Evolutionary conservation across 306 rosid species (phyloP).

Genomic region (Sicyos edulis): DNA sequence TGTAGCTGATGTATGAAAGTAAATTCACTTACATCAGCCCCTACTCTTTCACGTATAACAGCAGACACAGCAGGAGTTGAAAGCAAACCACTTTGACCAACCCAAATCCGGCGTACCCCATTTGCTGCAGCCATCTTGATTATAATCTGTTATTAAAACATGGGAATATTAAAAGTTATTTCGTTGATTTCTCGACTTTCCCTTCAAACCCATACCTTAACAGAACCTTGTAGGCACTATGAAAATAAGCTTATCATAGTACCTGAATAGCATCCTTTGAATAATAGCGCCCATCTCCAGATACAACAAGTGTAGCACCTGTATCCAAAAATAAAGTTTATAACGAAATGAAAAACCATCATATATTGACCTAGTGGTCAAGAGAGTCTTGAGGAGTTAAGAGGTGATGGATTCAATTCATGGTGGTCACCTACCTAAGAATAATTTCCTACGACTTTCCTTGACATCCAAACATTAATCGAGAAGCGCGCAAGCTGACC

Average conservation of each 20-base stretch:
- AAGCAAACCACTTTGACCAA: constrained; percentile 91
- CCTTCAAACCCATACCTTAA: not conserved
- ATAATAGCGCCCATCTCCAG: constrained; percentile 97
- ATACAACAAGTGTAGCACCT: constrained; percentile 93
- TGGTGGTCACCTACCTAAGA: too few species aligned
- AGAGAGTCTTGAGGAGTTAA: too few species aligned
- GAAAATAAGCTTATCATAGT: constrained; percentile 7
- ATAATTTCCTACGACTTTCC: too few species aligned
- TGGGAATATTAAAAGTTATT: not conserved
- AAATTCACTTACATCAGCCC: constrained; percentile 57
- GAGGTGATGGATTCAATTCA: too few species aligned
- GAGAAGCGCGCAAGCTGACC: too few species aligned
- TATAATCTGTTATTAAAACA: constrained; percentile 54
- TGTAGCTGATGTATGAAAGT: constrained; percentile 9
- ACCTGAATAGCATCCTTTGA: constrained; percentile 98
- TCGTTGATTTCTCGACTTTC: not conserved
- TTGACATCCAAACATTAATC: too few species aligned
- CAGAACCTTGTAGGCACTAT: not conserved
- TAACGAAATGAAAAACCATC: too few species aligned
- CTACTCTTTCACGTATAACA: constrained; percentile 93
- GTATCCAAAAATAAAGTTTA: constrained; percentile 15
- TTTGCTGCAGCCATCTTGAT: constrained; percentile 88
- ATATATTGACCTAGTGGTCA: too few species aligned
- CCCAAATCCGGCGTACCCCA: constrained; percentile 87
- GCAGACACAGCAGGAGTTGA: constrained; percentile 99